phyloP scores from a whole-genome alignment of 2,329 filamentous ascomycete species.

The Clarireedia sp. region DNA sequence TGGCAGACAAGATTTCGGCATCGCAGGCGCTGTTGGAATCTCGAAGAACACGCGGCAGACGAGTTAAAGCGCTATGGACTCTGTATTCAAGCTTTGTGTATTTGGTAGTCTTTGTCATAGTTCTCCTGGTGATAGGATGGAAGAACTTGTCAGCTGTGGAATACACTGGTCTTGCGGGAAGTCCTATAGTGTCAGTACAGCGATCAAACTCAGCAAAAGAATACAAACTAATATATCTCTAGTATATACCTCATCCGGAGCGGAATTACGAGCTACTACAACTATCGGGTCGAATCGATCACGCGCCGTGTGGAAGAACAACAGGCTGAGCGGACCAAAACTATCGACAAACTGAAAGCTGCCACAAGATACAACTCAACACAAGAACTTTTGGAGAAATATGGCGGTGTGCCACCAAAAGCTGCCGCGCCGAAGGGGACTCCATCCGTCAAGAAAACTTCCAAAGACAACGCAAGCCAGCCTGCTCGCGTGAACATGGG shows the following conservation, averaged over 20 bases:
- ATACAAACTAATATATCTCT: slow-evolving; percentile 18
- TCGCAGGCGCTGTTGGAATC: slow-evolving; percentile 67
- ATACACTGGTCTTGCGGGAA: slow-evolving; percentile 69
- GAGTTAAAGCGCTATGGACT: slow-evolving; percentile 78
- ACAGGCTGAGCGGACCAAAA: slow-evolving; percentile 71
- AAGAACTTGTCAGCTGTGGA: slow-evolving; percentile 68
- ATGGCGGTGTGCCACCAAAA: slow-evolving; percentile 51
- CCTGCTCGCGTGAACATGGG: slow-evolving; percentile 40
- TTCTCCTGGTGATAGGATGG: slow-evolving; percentile 78
- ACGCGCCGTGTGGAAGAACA: slow-evolving; percentile 64
- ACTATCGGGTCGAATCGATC: slow-evolving; percentile 67
- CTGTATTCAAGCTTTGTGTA: slow-evolving; percentile 89
- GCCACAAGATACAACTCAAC: slow-evolving; percentile 96
- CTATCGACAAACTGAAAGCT: slow-evolving; percentile 88
- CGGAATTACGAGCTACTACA: slow-evolving; percentile 62
- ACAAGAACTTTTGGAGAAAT: slow-evolving; percentile 86
- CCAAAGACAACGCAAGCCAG: slow-evolving; percentile 18
- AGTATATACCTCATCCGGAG: slow-evolving; percentile 76
- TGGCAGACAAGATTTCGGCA: slow-evolving; percentile 74
- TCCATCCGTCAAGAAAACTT: slow-evolving; percentile 20
- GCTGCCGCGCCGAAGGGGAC: slow-evolving; percentile 19
- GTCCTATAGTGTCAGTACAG: slow-evolving; percentile 65
- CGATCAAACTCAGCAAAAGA: neutral
- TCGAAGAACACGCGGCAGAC: slow-evolving; percentile 63
- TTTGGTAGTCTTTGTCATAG: slow-evolving; percentile 74